Evolutionary conservation across 345 rosid species (phyloP).

Genomic region (Hibiscus tridactylites): DNA sequence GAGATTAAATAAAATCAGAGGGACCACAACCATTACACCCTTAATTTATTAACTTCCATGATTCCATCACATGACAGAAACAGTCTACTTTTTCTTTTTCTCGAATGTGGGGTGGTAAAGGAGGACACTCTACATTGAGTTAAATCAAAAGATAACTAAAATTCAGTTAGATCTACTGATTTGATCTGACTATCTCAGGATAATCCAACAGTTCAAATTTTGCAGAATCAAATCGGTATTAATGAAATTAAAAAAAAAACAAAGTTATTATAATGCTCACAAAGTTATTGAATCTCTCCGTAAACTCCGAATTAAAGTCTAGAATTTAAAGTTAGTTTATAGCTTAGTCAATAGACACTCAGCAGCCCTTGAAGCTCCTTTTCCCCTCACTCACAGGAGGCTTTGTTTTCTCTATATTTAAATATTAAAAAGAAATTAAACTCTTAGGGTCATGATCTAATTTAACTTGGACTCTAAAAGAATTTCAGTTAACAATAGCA

Average conservation of each 20-base stretch:
- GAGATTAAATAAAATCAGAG: not conserved
- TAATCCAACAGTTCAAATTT: not conserved
- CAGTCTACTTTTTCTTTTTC: not conserved
- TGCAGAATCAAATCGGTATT: not conserved
- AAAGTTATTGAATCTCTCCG: not conserved
- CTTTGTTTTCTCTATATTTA: not conserved
- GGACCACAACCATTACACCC: constrained; percentile 1
- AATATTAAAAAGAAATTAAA: not conserved
- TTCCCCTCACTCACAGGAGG: not conserved
- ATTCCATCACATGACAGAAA: constrained; percentile 3
- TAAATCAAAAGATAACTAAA: not conserved
- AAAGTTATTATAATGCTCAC: not conserved
- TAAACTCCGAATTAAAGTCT: not conserved
- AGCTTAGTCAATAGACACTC: not conserved
- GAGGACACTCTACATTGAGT: not conserved
- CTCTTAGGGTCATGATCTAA: not conserved
- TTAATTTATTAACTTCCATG: not conserved
- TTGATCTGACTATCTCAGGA: not conserved
- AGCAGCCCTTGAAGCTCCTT: not conserved
- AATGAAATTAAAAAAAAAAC: not conserved
- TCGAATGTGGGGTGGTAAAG: too few relatives aligned
- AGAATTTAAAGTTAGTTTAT: not conserved
- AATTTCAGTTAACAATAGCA: not conserved
- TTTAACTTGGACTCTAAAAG: not conserved
- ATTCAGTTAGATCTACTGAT: not conserved